A percentile compares a stretch with the other conserved stretches of the same genome.
phyloP scores from a whole-genome alignment of 768 basidiomycete species.

The Asterophora lycoperdoides region DNA sequence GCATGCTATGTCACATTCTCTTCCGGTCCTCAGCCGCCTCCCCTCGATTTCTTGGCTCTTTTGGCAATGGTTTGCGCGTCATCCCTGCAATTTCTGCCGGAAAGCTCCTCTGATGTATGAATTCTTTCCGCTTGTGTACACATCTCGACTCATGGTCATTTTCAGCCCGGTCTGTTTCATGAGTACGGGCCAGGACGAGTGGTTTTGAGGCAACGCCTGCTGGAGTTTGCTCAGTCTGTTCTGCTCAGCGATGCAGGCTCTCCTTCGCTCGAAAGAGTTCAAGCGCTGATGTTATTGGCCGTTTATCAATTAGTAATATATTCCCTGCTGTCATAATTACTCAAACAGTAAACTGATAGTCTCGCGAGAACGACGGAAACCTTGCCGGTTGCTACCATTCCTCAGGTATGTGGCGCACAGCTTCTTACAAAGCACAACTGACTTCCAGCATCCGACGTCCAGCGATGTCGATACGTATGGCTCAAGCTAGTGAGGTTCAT shows the following conservation, averaged over 20 bases:
- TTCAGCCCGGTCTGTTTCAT: constrained; percentile 9
- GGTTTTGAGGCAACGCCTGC: constrained; percentile 13
- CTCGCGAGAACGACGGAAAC: constrained; percentile 16
- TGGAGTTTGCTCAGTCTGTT: constrained; percentile 13
- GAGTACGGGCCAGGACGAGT: constrained; percentile 12
- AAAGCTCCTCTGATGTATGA: constrained; percentile 13
- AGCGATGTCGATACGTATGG: constrained; percentile 17
- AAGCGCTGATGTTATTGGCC: constrained; percentile 12
- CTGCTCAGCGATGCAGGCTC: constrained; percentile 3
- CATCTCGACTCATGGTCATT: neutral
- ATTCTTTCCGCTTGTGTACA: neutral
- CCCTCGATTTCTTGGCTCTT: constrained; percentile 12
- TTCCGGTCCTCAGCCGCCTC: constrained; percentile 7
- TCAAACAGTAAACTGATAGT: neutral
- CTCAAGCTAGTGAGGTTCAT: constrained; percentile 12
- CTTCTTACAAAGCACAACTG: neutral
- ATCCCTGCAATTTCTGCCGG: constrained; percentile 17
- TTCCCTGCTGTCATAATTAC: neutral
- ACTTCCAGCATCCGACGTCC: neutral
- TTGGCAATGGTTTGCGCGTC: constrained; percentile 15
- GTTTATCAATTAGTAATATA: constrained; percentile 8
- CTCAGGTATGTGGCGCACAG: constrained; percentile 7
- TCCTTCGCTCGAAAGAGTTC: constrained; percentile 13
- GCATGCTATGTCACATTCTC: constrained; percentile 10
- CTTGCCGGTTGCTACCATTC: constrained; percentile 5